A percentile compares a stretch with the other conserved stretches of the same genome.
phyloP scores from a whole-genome alignment of 257 asterid species.

The Perilla frutescens region DNA sequence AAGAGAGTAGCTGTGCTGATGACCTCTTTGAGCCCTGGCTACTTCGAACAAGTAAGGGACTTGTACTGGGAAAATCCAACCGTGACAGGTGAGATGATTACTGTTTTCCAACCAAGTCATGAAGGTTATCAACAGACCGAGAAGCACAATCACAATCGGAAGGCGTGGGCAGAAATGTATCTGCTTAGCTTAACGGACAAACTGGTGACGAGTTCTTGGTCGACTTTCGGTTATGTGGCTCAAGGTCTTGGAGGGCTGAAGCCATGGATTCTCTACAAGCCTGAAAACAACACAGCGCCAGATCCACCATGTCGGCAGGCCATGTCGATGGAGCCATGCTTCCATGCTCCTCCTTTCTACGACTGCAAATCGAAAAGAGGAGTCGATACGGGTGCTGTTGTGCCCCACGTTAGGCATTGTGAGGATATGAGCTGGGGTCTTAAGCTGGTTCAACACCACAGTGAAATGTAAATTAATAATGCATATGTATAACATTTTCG shows the following conservation, averaged over 20 bases:
- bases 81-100: conserved; percentile 58
- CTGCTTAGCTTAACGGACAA: conserved; percentile 73
- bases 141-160: conserved; percentile 57
- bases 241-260: conserved; percentile 80
- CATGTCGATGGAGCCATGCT: conserved; percentile 75
- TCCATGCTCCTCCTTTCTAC: conserved; percentile 71
- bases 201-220: conserved; percentile 76
- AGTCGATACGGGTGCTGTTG: conserved; percentile 52
- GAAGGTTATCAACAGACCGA: conserved; percentile 63
- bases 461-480: conserved; percentile 2
- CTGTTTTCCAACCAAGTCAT: conserved; percentile 73
- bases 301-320: conserved; percentile 65
- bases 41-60: conserved; percentile 60
- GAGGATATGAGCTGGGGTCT: conserved; percentile 83
- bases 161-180: conserved; percentile 88
- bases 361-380: conserved; percentile 56
- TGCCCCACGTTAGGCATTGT: conserved; percentile 71
- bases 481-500: conserved; percentile 4
- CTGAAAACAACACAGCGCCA: conserved; percentile 53
- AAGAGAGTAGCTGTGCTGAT: conserved; percentile 52
- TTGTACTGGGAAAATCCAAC: conserved; percentile 71
- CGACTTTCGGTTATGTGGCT: conserved; percentile 89
- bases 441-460: conserved; percentile 49
- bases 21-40: conserved; percentile 62
- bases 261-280: conserved; percentile 79